Base-by-base conservation (phyloP, 2,329 filamentous ascomycete genomes). In the Stemphylium vesicarium region DNA sequence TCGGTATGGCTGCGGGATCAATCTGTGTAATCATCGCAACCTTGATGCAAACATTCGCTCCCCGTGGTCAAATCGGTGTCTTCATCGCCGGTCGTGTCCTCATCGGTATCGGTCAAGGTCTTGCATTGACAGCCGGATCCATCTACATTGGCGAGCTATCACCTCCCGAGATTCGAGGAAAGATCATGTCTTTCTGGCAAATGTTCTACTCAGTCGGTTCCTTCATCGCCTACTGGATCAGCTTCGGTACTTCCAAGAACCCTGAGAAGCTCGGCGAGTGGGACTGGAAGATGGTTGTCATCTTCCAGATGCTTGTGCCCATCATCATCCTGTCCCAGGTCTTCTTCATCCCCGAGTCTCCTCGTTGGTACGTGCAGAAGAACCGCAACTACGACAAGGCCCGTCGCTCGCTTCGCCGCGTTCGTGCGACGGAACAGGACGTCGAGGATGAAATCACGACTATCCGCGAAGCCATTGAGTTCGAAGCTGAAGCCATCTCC, bases 221-320 rank as follows among this genome's bases (percentile, higher is more conserved):
- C 12, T 88, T 88, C 73, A 84, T 88, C 61, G 86, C 84, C 45
- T 74, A 72, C 77, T 83, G 80, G 86, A 84, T 89, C 68, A 86
- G 86, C 70, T 90, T 83, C 62, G 87, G 82, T 13, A 85, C 84
- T 69, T 80, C 81, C 32, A 79, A 85, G 66, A 77, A 88, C 72
- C 77, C 78, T 38, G 63, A 76, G 37, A 77, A 63, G 37, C 81
- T 90, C 4, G 88, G 88, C 35, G 79, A 91, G 63, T 90, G 88
- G 88, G 87, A 90, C 73, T 90, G 88, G 88, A 85, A 83, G 65
- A 84, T 89, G 78, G 85, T 90, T 12, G 84, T 90, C 59, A 85
- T 91, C 58, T 90, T 90, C 79, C 88, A 91, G 75, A 79, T 89
- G 43, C 73, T 91, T n/a, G 81, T 89, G 20, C 88, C 88, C 1